A percentile compares a stretch with the other conserved stretches of the same genome.
Conservation (phyloP, 805 yeast species). For the Lipomyces spencermartinsiae region DNA sequence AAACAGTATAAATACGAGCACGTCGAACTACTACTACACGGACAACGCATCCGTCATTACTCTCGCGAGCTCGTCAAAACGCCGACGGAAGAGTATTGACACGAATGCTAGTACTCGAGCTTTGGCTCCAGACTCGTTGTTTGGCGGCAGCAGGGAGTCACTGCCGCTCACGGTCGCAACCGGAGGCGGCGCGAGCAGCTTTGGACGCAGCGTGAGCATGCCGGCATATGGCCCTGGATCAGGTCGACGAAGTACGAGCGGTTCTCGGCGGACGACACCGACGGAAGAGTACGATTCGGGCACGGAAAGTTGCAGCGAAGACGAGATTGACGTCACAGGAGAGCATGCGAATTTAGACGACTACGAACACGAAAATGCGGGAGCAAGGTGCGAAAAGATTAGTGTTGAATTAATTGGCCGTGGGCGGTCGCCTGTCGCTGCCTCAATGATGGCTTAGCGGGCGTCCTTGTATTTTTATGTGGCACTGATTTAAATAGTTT, state of each 20-base stretch:
- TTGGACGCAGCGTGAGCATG: constrained; percentile 11
- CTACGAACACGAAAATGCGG: background rate
- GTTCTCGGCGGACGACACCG: constrained; percentile 22
- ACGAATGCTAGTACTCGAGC: constrained; percentile 39
- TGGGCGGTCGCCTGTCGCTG: background rate
- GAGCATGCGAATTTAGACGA: background rate
- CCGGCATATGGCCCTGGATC: constrained; percentile 5
- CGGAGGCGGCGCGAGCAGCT: constrained; percentile 12
- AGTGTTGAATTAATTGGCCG: background rate
- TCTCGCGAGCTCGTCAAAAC: constrained; percentile 37
- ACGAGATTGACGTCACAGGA: background rate
- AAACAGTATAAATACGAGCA: background rate
- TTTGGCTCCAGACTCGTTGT: constrained; percentile 36
- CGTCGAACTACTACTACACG: constrained; percentile 7
- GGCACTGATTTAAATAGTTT: background rate
- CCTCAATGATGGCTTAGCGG: background rate
- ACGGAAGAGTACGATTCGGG: constrained; percentile 15
- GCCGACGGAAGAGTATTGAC: constrained; percentile 36
- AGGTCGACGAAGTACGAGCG: constrained; percentile 19
- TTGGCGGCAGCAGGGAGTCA: constrained; percentile 38
- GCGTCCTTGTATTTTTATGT: background rate
- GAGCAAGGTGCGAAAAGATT: background rate
- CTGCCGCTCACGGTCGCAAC: constrained; percentile 34
- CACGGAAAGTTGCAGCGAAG: constrained; percentile 7
- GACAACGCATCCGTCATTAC: constrained; percentile 37